A percentile compares a stretch with the other conserved stretches of the same genome.
Conservation (phyloP, 75 land plant genomes). For the Gnetum montanum region DNA sequence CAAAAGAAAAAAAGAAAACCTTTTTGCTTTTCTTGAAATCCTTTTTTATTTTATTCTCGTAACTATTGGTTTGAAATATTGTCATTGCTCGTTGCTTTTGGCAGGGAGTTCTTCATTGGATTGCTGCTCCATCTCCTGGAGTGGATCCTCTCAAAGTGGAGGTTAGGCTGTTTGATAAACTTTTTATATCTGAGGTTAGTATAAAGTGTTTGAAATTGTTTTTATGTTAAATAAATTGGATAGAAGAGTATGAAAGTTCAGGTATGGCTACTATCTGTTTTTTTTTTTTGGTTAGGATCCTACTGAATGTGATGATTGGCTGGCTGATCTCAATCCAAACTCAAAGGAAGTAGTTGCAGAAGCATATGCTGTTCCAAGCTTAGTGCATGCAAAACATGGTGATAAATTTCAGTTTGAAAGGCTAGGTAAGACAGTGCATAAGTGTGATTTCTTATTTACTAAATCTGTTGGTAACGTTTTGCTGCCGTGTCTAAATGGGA, state of each 20-base stretch:
- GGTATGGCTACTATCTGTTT: not conserved
- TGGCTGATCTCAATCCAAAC: conserved; percentile 73
- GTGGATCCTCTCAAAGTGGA: conserved; percentile 79
- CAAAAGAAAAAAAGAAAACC: no score
- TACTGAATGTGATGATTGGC: conserved; percentile 84
- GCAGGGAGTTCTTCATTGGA: conserved; percentile 98
- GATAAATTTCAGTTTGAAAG: conserved; percentile 93
- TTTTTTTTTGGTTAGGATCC: conserved; percentile 60
- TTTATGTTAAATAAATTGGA: conserved; percentile 2
- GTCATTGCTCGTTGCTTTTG: no score
- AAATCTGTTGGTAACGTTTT: not conserved
- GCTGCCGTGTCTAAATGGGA: no score
- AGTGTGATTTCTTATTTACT: not conserved
- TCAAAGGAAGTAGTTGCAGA: conserved; percentile 70
- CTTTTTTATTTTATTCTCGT: no score
- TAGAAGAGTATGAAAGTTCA: not conserved
- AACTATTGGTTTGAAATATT: no score
- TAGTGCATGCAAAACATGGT: conserved; percentile 50
- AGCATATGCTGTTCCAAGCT: conserved; percentile 66
- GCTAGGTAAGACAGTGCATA: conserved; percentile 68
- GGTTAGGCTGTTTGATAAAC: conserved; percentile 79
- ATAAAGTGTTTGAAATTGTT: not conserved
- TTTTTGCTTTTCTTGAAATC: no score
- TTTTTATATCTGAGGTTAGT: conserved; percentile 86
- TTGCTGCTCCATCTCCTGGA: conserved; percentile 74